Percentiles rank a stretch among this genome's conserved stretches.
Conservation (phyloP, 2,329 filamentous ascomycete species). For the Tolypocladium cylindrosporum region DNA sequence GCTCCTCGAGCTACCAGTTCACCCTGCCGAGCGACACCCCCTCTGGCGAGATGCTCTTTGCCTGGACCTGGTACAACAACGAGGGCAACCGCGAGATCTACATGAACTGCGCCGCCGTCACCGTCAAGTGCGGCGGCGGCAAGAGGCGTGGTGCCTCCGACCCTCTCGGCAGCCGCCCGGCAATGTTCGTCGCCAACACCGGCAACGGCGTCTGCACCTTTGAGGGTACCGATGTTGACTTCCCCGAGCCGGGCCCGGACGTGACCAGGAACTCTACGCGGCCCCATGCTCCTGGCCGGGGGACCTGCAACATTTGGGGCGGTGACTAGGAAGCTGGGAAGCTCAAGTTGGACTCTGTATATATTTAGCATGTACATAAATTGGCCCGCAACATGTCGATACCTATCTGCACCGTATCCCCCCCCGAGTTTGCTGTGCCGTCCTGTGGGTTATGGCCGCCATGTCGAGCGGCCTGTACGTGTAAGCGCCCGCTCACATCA, state of each 20-base stretch:
- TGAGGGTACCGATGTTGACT: slow-evolving; percentile 49
- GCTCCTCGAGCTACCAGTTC: slow-evolving; percentile 49
- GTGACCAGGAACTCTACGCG: slow-evolving; percentile 27
- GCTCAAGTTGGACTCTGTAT: too few relatives aligned
- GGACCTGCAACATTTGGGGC: background rate
- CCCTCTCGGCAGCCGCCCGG: slow-evolving; percentile 47
- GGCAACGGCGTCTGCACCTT: slow-evolving; percentile 46
- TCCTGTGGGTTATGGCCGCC: too few relatives aligned
- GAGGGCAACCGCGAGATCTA: slow-evolving; percentile 76
- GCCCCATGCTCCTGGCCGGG: background rate
- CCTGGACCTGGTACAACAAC: slow-evolving; percentile 72
- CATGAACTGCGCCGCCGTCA: slow-evolving; percentile 72
- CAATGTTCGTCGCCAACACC: slow-evolving; percentile 64
- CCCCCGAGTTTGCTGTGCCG: too few relatives aligned
- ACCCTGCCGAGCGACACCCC: slow-evolving; percentile 54
- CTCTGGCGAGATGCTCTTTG: slow-evolving; percentile 51
- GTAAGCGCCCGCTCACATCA: too few relatives aligned
- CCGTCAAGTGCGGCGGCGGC: slow-evolving; percentile 35
- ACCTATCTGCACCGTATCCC: too few relatives aligned
- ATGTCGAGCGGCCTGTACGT: too few relatives aligned
- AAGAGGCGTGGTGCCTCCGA: slow-evolving; percentile 17
- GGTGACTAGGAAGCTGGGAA: background rate
- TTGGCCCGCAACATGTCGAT: too few relatives aligned
- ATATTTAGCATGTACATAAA: too few relatives aligned
- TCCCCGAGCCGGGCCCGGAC: slow-evolving; percentile 54